Base-by-base conservation (phyloP, 2,329 filamentous ascomycete species). In the Monosporascus ibericus region DNA sequence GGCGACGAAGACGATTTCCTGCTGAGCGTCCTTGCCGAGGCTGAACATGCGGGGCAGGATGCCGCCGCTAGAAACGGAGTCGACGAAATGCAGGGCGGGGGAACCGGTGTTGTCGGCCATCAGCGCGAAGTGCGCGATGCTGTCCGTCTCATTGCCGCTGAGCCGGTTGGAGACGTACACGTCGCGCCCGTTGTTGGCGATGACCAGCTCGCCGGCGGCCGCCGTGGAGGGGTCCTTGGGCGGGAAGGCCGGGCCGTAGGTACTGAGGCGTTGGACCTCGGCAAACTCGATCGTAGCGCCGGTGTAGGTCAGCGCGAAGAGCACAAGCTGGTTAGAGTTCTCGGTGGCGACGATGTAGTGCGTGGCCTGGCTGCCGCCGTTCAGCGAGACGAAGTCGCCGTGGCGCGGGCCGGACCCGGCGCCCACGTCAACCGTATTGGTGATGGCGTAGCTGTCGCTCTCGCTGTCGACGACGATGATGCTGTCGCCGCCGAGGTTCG, bases 101-200 rank as follows among this genome's bases (percentile, higher is more conserved):
- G 55, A 60, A 30, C 24, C 24, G 2, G 52, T 61, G 34, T 55
- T 48, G 30, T 54, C 56, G 24, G 24, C 40, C 8, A 48, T 40
- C 44, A 65, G 61, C 42, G 73, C 57, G 58, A 80, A 78, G 63
- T 74, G 73, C 6, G 75, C 70, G 59, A 80, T 72, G 59, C 66
- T 74, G 65, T 80, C 78, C 8, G 71, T 72, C 3, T 57, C 58
- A 58, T 71, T 69, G 50, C 74, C 75, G 1, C 70, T 74, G 25
- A 78, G 57, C 4, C 78, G 75, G 70, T 80, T 80, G 38, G 75
- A 76, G 49, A 79, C 70, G 64, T 80, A 80, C 18, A 80, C 58
- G 64, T 78, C 67, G 57, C 63, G 63, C 61, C 67, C 68, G 64
- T 75, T 72, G 25, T 62, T 60, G 8, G 71, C 65, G 36, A 79